A percentile compares a stretch with the other conserved stretches of the same genome.
Evolutionary conservation across 805 yeast genomes (phyloP).

Genomic region (Grigorovia jiainica): DNA sequence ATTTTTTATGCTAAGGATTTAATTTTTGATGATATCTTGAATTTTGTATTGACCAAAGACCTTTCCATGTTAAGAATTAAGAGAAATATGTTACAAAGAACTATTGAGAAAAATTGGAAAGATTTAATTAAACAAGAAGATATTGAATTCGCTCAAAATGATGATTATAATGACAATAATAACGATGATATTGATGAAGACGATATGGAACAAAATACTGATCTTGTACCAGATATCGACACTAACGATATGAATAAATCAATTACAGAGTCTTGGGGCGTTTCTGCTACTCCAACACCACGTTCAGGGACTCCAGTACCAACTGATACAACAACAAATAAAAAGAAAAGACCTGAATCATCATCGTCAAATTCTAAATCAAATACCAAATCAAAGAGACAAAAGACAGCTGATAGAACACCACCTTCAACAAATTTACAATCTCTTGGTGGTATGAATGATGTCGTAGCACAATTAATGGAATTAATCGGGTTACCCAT

Average conservation of each 20-base stretch:
- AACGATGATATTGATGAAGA: constrained; percentile 28
- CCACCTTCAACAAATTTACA: constrained; percentile 63
- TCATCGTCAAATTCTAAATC: constrained; percentile 4
- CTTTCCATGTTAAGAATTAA: constrained; percentile 61
- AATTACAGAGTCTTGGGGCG: constrained; percentile 70
- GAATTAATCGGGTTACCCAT: constrained; percentile 89
- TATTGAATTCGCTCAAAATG: constrained; percentile 38
- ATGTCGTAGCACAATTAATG: constrained; percentile 74
- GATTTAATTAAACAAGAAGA: constrained; percentile 52
- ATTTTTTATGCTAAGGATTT: constrained; percentile 58
- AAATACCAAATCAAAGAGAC: constrained; percentile 29
- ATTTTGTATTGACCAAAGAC: constrained; percentile 56
- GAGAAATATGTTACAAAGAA: constrained; percentile 49
- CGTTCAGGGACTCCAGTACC: background rate
- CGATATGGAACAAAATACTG: constrained; percentile 37
- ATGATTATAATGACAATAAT: constrained; percentile 3
- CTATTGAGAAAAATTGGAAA: constrained; percentile 51
- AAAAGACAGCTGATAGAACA: constrained; percentile 46
- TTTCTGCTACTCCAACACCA: constrained; percentile 8
- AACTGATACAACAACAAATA: constrained; percentile 16
- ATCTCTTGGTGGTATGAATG: constrained; percentile 83
- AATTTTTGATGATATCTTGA: constrained; percentile 40
- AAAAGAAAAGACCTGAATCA: constrained; percentile 47
- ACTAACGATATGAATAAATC: constrained; percentile 63
- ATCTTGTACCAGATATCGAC: background rate